Percentiles rank a stretch among this genome's conserved stretches.
Evolutionary conservation across 2,329 filamentous ascomycete genomes (phyloP).

Genomic region (Intubia oerlemansii): DNA sequence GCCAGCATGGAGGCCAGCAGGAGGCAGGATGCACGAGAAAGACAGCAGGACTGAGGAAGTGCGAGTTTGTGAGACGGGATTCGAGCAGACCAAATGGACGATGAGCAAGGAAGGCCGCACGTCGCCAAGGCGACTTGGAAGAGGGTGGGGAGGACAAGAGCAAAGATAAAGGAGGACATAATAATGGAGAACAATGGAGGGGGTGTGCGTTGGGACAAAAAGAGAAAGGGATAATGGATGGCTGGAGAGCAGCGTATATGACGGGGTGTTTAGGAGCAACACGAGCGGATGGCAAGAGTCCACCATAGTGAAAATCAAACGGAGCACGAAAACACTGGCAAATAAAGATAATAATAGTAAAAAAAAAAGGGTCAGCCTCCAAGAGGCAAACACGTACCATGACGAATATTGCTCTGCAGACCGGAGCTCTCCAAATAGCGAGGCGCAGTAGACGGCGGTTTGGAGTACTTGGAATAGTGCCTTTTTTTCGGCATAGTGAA

Average conservation of each 20-base stretch:
- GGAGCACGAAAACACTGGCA: too few relatives aligned
- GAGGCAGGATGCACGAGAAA: not conserved
- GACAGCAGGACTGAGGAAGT: not conserved
- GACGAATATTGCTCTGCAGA: slow-evolving; percentile 6
- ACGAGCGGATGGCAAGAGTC: not conserved
- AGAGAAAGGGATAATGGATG: too few relatives aligned
- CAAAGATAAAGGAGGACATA: not conserved
- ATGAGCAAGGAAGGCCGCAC: slow-evolving; percentile 1
- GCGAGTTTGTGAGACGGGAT: too few relatives aligned
- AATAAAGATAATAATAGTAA: too few relatives aligned
- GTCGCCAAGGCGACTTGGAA: too few relatives aligned
- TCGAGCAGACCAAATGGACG: too few relatives aligned
- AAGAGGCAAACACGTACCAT: slow-evolving; percentile 5
- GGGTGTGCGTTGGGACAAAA: too few relatives aligned
- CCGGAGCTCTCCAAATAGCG: slow-evolving; percentile 21
- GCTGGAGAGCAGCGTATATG: too few relatives aligned
- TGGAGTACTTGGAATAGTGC: slow-evolving; percentile 31
- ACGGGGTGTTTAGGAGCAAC: too few relatives aligned
- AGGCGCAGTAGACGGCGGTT: slow-evolving; percentile 33
- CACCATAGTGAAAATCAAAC: not conserved
- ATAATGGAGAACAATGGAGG: too few relatives aligned
- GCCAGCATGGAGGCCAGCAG: too few relatives aligned
- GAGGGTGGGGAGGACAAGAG: slow-evolving; percentile 4
- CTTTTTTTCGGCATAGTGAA: slow-evolving; percentile 41
- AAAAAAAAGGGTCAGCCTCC: not conserved